These are phyloP conservation scores for Annulohypoxylon maeteangense DNA, from an alignment of 495 filamentous ascomycete species.

Conservation along the genomic window DNA sequence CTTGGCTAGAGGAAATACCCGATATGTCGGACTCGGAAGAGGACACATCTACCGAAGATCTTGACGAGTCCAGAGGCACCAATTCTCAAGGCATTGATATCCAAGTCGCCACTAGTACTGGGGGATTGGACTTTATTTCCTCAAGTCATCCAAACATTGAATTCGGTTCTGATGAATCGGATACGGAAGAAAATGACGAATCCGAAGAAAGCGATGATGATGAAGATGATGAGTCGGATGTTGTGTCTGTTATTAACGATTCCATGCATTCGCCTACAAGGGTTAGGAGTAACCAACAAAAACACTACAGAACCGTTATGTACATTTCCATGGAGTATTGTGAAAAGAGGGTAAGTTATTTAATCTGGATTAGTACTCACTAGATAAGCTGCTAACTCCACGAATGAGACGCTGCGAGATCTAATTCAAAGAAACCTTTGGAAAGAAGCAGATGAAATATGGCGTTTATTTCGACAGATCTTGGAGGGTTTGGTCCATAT, in stretches of 20 bases:
- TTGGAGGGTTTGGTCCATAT: constrained; percentile 92
- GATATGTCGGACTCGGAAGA: constrained; percentile 68
- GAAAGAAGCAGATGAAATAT: constrained; percentile 77
- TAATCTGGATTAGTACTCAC: background rate
- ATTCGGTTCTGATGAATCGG: constrained; percentile 79
- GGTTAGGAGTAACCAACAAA: constrained; percentile 45
- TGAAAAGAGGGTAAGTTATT: constrained; percentile 77
- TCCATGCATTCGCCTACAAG: constrained; percentile 46
- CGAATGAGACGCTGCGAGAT: constrained; percentile 82
- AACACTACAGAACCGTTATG: constrained; percentile 55
- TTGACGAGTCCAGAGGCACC: constrained; percentile 48
- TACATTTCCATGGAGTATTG: constrained; percentile 91
- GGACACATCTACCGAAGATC: constrained; percentile 67
- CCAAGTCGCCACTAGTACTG: constrained; percentile 69
- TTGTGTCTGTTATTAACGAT: constrained; percentile 35
- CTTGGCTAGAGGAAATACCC: constrained; percentile 83
- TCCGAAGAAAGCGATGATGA: constrained; percentile 55
- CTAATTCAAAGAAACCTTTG: constrained; percentile 81
- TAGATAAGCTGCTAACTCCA: constrained; percentile 5
- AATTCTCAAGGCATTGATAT: constrained; percentile 66
- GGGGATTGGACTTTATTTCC: constrained; percentile 93
- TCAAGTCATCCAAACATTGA: constrained; percentile 83
- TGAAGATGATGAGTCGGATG: constrained; percentile 52
- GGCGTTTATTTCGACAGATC: constrained; percentile 92
- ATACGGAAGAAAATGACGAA: constrained; percentile 58